Evolutionary conservation across 495 filamentous ascomycete species (phyloP).

Genomic region (Lasiosphaeris hirsuta): DNA sequence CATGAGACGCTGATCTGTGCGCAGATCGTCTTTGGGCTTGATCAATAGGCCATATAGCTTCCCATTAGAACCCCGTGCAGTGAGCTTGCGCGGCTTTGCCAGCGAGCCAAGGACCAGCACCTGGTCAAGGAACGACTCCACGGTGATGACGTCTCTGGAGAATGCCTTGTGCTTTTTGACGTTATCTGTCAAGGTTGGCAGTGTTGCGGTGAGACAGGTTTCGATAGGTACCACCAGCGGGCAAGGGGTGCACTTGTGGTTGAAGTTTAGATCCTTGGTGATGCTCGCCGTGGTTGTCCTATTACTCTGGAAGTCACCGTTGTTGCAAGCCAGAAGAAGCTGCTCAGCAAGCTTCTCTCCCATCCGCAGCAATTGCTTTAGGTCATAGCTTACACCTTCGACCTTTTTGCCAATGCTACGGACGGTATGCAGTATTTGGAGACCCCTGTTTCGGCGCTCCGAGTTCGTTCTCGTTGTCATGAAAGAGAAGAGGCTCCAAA

Average conservation of each 20-base stretch:
- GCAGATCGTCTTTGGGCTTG: conserved; percentile 96
- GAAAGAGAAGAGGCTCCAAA: conserved; percentile 88
- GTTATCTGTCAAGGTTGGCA: conserved; percentile 71
- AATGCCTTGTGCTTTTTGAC: conserved; percentile 79
- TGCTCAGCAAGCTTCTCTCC: conserved; percentile 83
- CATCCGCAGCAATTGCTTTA: conserved; percentile 68
- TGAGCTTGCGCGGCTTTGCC: conserved; percentile 88
- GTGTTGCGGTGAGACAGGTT: conserved; percentile 71
- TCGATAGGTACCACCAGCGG: conserved; percentile 85
- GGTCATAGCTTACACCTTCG: conserved; percentile 40
- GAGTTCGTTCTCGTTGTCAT: conserved; percentile 50
- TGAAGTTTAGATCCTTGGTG: conserved; percentile 74
- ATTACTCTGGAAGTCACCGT: conserved; percentile 66
- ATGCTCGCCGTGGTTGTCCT: conserved; percentile 63
- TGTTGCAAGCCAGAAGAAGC: conserved; percentile 75
- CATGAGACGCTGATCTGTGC: conserved; percentile 97
- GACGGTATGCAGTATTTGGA: conserved; percentile 45
- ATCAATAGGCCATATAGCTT: conserved; percentile 83
- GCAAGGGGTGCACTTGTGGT: conserved; percentile 76
- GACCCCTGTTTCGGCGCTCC: conserved; percentile 53
- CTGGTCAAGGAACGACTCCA: conserved; percentile 70
- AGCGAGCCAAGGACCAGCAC: conserved; percentile 87
- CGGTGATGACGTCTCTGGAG: conserved; percentile 55
- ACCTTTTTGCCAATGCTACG: conserved; percentile 33
- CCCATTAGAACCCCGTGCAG: conserved; percentile 83